Conservation (phyloP, 2,329 filamentous ascomycete species). For the Waltergamsia citrina region DNA sequence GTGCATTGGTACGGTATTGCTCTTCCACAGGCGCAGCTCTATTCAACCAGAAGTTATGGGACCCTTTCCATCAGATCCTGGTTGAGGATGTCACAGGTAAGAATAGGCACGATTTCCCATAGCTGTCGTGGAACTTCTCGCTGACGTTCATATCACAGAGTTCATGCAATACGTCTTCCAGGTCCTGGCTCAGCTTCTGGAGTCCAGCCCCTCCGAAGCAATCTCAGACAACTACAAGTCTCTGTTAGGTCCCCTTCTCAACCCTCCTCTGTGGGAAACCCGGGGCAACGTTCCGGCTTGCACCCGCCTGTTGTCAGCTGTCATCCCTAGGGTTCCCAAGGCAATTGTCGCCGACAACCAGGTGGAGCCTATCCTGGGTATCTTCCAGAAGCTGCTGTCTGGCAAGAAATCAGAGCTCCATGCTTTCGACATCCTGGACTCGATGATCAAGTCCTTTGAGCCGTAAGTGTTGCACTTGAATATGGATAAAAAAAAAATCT, state of each 20-base stretch:
- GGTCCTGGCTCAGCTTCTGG: slow-evolving; percentile 81
- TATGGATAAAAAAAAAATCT: not conserved
- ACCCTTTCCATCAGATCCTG: slow-evolving; percentile 73
- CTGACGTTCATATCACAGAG: slow-evolving; percentile 47
- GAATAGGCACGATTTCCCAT: too few species aligned
- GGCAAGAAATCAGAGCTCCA: slow-evolving; percentile 78
- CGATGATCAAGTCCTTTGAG: slow-evolving; percentile 64
- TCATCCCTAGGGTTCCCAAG: slow-evolving; percentile 68
- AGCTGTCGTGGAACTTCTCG: too few species aligned
- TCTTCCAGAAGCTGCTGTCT: slow-evolving; percentile 84
- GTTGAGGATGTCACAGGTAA: slow-evolving; percentile 71
- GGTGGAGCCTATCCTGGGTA: slow-evolving; percentile 79
- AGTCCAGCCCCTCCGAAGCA: slow-evolving; percentile 70
- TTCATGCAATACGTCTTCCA: slow-evolving; percentile 97
- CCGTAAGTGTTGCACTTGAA: slow-evolving; percentile 37
- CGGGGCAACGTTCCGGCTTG: slow-evolving; percentile 89
- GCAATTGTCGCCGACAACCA: slow-evolving; percentile 72
- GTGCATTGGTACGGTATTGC: slow-evolving; percentile 71
- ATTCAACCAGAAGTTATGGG: slow-evolving; percentile 73
- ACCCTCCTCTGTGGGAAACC: slow-evolving; percentile 80
- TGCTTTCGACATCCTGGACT: slow-evolving; percentile 84
- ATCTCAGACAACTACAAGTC: slow-evolving; percentile 74
- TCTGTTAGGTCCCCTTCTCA: slow-evolving; percentile 69
- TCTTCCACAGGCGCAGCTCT: slow-evolving; percentile 55
- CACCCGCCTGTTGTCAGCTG: slow-evolving; percentile 71